phyloP scores from a whole-genome alignment of 139 green algal genomes.

The Closterium sp. region DNA sequence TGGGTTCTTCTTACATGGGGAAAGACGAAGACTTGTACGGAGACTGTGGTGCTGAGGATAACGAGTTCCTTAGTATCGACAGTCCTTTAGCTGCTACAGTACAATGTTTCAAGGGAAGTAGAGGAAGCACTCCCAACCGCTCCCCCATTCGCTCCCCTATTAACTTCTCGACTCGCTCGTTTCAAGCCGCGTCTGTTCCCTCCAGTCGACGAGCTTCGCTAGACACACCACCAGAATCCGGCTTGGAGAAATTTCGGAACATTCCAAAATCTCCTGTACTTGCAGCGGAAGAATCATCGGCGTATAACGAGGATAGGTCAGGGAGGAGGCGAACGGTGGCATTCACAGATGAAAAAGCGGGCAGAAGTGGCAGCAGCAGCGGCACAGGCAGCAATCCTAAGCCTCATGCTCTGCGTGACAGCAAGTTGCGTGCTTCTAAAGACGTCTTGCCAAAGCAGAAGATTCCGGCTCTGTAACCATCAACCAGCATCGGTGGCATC shows the following conservation, averaged over 20 bases:
- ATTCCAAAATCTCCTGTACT: not conserved
- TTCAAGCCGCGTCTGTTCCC: too few relatives aligned
- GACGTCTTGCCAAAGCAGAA: not conserved
- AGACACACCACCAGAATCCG: not conserved
- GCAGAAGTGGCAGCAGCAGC: not conserved
- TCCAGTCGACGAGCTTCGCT: not conserved
- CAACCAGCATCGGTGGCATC: not conserved
- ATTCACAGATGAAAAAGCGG: not conserved
- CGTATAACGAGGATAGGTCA: not conserved
- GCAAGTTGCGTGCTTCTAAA: not conserved
- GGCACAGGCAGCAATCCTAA: too few relatives aligned
- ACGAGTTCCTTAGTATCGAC: too few relatives aligned
- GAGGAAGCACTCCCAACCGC: too few relatives aligned
- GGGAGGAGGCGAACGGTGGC: not conserved
- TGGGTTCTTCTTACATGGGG: too few relatives aligned
- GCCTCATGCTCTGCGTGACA: not conserved
- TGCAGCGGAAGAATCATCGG: not conserved
- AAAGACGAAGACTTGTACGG: too few relatives aligned
- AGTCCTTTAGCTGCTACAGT: too few relatives aligned
- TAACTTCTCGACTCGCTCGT: too few relatives aligned
- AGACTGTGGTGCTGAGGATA: too few relatives aligned
- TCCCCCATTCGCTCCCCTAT: too few relatives aligned
- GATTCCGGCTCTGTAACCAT: not conserved
- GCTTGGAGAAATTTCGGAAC: not conserved
- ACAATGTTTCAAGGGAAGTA: too few relatives aligned